phyloP scores from a whole-genome alignment of 768 basidiomycete species.

The Pisolithus tinctorius region DNA sequence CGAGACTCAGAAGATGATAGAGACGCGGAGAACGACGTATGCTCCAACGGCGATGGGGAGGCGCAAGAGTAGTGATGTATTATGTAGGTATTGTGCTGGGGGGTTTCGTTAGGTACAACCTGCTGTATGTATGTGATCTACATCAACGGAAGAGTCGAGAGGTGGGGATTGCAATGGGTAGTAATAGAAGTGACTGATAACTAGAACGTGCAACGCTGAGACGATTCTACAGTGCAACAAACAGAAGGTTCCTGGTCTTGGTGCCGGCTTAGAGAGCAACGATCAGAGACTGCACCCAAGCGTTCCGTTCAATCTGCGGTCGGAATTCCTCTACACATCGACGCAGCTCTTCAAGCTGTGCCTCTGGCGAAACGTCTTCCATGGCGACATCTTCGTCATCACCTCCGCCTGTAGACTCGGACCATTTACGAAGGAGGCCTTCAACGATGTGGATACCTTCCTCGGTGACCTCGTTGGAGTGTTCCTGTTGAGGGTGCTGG shows the following conservation, averaged over 20 bases:
- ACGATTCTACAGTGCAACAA: background rate
- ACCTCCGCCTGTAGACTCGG: slow-evolving; percentile 24
- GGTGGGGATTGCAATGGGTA: too few species aligned
- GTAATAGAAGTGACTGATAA: too few species aligned
- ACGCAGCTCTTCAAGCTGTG: slow-evolving; percentile 43
- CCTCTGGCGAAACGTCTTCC: slow-evolving; percentile 37
- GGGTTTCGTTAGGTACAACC: slow-evolving; percentile 1
- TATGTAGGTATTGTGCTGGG: background rate
- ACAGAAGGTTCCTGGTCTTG: background rate
- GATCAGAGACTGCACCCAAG: slow-evolving; percentile 68
- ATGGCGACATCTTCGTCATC: slow-evolving; percentile 42
- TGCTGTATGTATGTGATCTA: background rate
- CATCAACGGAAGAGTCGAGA: background rate
- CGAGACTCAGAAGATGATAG: slow-evolving; percentile 1
- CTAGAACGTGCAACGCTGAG: background rate
- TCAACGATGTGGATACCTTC: slow-evolving; percentile 80
- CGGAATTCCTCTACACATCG: slow-evolving; percentile 58
- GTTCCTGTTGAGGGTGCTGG: slow-evolving; percentile 33
- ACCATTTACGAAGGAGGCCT: slow-evolving; percentile 69
- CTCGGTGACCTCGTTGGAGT: slow-evolving; percentile 57
- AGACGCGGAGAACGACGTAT: background rate
- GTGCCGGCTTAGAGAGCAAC: slow-evolving; percentile 23
- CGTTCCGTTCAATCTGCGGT: slow-evolving; percentile 66
- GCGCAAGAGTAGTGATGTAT: slow-evolving; percentile 8
- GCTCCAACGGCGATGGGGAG: slow-evolving; percentile 7